These are phyloP conservation scores for Neurospora sp. DNA, from an alignment of 495 filamentous ascomycete species.

Conservation along the genomic window DNA sequence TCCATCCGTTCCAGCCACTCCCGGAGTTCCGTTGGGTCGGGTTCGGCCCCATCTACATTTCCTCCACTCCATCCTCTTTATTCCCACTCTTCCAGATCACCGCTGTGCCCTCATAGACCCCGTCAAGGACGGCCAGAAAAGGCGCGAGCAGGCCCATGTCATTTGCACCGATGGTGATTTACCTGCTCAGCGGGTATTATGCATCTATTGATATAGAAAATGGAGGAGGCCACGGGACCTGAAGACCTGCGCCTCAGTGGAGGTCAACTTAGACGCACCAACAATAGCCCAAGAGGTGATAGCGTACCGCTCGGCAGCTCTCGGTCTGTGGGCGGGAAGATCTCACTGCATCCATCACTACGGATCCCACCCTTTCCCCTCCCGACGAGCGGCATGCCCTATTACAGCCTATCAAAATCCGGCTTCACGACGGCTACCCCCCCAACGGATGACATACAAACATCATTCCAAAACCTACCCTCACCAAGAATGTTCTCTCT, in stretches of 20 bases:
- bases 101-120: neutral
- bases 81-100: neutral
- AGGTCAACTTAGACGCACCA: neutral
- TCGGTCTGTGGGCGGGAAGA: neutral
- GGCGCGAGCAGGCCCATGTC: neutral
- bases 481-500: neutral
- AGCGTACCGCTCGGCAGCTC: neutral
- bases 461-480: neutral
- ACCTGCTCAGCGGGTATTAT: neutral
- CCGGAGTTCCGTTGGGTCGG: neutral
- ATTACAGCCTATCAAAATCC: neutral
- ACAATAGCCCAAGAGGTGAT: neutral
- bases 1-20: neutral
- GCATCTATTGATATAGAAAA: neutral
- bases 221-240: neutral
- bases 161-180: neutral
- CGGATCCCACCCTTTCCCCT: neutral
- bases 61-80: neutral
- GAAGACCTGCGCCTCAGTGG: neutral
- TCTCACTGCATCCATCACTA: neutral
- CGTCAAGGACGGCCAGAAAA: neutral
- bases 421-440: neutral
- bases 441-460: neutral
- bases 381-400: neutral
- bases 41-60: neutral